phyloP scores from a whole-genome alignment of 148 eudicot genomes.

The Gaultheria prostrata region DNA sequence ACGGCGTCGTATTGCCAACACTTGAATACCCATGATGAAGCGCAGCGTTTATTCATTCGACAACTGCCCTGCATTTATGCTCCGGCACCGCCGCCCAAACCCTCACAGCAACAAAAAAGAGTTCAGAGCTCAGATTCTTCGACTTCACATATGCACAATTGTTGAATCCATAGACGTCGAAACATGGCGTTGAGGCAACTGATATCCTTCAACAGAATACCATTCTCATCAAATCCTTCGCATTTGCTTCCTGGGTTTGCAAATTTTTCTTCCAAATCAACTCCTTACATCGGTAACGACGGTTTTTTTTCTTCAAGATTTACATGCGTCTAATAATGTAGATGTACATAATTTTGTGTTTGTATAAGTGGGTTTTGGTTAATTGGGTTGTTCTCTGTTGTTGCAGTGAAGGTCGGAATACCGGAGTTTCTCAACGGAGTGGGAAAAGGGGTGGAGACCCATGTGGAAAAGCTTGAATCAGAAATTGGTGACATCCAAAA shows the following conservation, averaged over 20 bases:
- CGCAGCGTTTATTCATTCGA: neutral
- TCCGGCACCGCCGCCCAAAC: neutral
- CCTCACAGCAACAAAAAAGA: neutral
- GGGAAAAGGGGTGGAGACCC: slow-evolving; percentile 66
- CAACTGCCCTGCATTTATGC: neutral
- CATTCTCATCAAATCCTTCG: slow-evolving; percentile 11
- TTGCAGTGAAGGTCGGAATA: slow-evolving; percentile 76
- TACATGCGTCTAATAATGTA: too few species aligned
- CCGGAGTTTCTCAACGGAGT: slow-evolving; percentile 77
- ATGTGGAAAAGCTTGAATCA: slow-evolving; percentile 70
- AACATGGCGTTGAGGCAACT: slow-evolving; percentile 39
- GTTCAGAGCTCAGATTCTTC: neutral
- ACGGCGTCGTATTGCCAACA: neutral
- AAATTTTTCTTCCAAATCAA: slow-evolving; percentile 34
- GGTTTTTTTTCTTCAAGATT: too few species aligned
- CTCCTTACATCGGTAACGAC: slow-evolving; percentile 26
- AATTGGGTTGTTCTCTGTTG: slow-evolving; percentile 14
- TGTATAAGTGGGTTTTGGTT: neutral
- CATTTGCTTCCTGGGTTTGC: slow-evolving; percentile 19
- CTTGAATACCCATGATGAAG: neutral
- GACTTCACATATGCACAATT: too few species aligned
- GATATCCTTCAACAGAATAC: slow-evolving; percentile 3
- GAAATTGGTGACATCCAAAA: slow-evolving; percentile 75
- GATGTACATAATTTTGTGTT: neutral
- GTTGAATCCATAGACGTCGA: neutral